Conservation (phyloP, 2,329 filamentous ascomycete genomes). For the Calonectria pseudoreteaudii region DNA sequence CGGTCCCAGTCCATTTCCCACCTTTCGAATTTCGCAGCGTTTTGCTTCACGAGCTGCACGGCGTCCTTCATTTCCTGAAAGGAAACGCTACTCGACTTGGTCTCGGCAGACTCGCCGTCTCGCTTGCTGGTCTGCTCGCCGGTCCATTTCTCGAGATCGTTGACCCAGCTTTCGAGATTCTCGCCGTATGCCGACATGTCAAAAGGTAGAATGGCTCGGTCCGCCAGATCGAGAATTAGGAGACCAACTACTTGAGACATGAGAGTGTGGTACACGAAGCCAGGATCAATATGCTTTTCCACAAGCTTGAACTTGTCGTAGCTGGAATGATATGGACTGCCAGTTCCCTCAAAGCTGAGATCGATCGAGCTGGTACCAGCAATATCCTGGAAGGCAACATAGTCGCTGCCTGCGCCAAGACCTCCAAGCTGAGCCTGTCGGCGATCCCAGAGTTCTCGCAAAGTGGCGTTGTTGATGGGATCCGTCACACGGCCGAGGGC, state of each 20-base stretch:
- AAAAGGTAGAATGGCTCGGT: slow-evolving; percentile 70
- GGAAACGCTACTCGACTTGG: slow-evolving; percentile 33
- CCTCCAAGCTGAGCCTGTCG: slow-evolving; percentile 71
- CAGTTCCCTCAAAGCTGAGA: slow-evolving; percentile 77
- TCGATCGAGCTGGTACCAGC: slow-evolving; percentile 90
- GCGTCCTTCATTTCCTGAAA: slow-evolving; percentile 63
- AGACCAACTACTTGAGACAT: slow-evolving; percentile 85
- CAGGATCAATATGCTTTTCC: slow-evolving; percentile 81
- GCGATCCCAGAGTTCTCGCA: slow-evolving; percentile 82
- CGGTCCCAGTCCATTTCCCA: slow-evolving; percentile 86
- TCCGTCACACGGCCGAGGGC: slow-evolving; percentile 82
- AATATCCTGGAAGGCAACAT: slow-evolving; percentile 90
- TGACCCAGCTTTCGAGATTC: slow-evolving; percentile 72
- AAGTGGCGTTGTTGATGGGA: slow-evolving; percentile 76
- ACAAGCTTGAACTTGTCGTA: slow-evolving; percentile 95
- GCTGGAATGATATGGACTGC: slow-evolving; percentile 81
- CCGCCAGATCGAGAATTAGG: slow-evolving; percentile 86
- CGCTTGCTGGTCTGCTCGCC: slow-evolving; percentile 55
- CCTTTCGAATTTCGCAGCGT: slow-evolving; percentile 70
- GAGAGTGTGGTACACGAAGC: slow-evolving; percentile 82
- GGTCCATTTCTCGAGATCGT: slow-evolving; percentile 73
- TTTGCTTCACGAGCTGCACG: slow-evolving; percentile 65
- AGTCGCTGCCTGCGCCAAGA: slow-evolving; percentile 83
- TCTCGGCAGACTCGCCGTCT: slow-evolving; percentile 34
- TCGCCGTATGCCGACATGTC: slow-evolving; percentile 67